Base-by-base conservation (phyloP, 306 rosid genomes). In the Arachis stenosperma region DNA sequence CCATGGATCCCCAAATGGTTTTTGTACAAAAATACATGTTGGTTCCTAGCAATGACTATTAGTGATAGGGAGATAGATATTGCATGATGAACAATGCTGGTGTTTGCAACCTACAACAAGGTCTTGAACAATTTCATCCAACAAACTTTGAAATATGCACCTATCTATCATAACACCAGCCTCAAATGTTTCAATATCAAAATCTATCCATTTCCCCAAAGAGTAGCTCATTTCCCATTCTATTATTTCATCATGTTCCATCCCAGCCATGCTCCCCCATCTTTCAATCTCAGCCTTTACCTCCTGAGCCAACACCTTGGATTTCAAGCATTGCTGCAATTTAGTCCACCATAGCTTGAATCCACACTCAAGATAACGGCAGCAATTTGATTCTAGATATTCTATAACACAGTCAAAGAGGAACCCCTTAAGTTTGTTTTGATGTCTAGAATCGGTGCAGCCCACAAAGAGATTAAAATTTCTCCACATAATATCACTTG, bases 141-240 rank as follows among this genome's bases (percentile, higher is more conserved):
- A 81, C 79, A 93, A 74, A 73, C 8, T 67, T 37, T 85, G 81
- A 82, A 93, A 86, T 72, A 93, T 87, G 54, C 79, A 81, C 41
- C 87, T 82, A 46, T 69, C 87, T 12, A 91, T 78, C 42, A 78
- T 90, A 42, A 61, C 84, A 43, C 93, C 97, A 3, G 76, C 74
- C 86, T 87, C 98, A 74, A 84, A 87, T 68, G 89, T 88, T 88
- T 90, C 98, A 1, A 79, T 71, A 13, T 86, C 82, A 63, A 93
- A 90, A 67, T 84, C 84, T 1, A 78, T 71, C 98, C 98, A 93
- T 85, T 86, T 93, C 27, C 93, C 97, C 40, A 85, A 40, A 5
- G 88, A 84, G 55, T 88, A 83, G 53, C 90, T 86, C 97, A 93
- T 93, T 67, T 93, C 98, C 96, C 86, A 87, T 73, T 86, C 98